These are phyloP conservation scores for Cutaneotrichosporon dermatis DNA, from an alignment of 1,284 basidiomycete genomes.

Conservation along the genomic window DNA sequence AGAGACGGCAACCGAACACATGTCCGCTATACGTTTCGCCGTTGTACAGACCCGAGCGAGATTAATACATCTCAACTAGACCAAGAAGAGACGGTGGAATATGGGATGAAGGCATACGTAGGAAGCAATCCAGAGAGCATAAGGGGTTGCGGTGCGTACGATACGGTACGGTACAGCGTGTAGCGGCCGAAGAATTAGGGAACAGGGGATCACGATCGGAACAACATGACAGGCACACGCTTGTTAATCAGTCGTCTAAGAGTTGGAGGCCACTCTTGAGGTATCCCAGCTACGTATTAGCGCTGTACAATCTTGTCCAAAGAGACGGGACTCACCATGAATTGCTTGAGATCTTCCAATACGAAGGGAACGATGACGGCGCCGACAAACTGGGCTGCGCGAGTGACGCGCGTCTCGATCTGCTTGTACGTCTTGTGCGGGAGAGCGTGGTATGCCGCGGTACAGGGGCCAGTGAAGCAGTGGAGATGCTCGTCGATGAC, in stretches of 20 bases:
- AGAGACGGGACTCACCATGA: conserved; percentile 63
- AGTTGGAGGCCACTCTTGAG: conserved; percentile 37
- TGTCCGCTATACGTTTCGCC: no score
- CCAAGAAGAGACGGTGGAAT: not conserved
- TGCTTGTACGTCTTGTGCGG: conserved; percentile 59
- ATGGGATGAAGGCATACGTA: not conserved
- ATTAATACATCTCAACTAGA: not conserved
- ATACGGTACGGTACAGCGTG: not conserved
- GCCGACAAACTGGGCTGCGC: conserved; percentile 84
- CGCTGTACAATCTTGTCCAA: not conserved
- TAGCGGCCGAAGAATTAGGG: not conserved
- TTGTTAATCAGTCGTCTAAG: conserved; percentile 31
- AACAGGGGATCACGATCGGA: not conserved
- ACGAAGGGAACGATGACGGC: conserved; percentile 87
- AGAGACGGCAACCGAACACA: no score
- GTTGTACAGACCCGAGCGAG: not conserved
- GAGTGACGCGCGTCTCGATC: conserved; percentile 70
- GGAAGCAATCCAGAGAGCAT: not conserved
- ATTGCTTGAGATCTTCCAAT: conserved; percentile 59
- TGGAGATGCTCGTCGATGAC: conserved; percentile 81
- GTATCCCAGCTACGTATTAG: conserved; percentile 30
- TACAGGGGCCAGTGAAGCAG: conserved; percentile 58
- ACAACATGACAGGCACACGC: not conserved
- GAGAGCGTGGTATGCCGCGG: conserved; percentile 65
- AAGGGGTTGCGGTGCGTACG: not conserved